Evolutionary conservation across 441 rosid species (phyloP).

Genomic region (Codiaeum variegatum): DNA sequence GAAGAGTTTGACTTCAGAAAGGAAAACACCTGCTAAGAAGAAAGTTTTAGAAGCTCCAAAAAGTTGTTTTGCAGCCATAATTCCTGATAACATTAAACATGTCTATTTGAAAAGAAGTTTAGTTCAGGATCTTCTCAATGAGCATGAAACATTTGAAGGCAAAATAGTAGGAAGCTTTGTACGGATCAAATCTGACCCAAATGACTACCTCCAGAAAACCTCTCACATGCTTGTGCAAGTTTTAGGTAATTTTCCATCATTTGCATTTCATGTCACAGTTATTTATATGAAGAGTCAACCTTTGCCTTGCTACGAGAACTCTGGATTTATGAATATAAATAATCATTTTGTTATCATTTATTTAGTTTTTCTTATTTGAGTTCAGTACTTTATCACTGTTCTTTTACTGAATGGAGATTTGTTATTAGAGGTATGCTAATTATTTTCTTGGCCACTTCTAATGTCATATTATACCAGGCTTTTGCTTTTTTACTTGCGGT

Average conservation of each 20-base stretch:
- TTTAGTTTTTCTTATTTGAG: not conserved
- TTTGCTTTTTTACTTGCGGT: not conserved
- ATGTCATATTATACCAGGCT: not conserved
- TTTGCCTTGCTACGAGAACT: not conserved
- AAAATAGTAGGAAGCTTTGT: conserved; percentile 60
- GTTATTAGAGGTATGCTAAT: not conserved
- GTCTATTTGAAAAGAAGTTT: conserved; percentile 52
- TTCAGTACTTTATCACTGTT: not conserved
- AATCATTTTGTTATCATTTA: not conserved
- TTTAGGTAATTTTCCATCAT: conserved; percentile 38
- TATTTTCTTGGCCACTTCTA: not conserved
- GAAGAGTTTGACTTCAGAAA: conserved; percentile 17
- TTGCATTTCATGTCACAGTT: not conserved
- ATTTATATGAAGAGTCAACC: not conserved
- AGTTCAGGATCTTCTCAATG: conserved; percentile 41
- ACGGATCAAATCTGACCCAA: conserved; percentile 46
- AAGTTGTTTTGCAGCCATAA: conserved; percentile 45
- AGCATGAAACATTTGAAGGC: conserved; percentile 36
- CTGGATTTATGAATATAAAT: not conserved
- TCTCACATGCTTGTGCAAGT: conserved; percentile 52
- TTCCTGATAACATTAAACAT: conserved; percentile 47
- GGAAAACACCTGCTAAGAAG: conserved; percentile 24
- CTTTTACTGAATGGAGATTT: not conserved
- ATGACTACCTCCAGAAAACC: conserved; percentile 42
- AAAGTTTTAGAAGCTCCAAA: conserved; percentile 16